phyloP scores from a whole-genome alignment of 1,139 yeast genomes.

The Yamadazyma mexicana region DNA sequence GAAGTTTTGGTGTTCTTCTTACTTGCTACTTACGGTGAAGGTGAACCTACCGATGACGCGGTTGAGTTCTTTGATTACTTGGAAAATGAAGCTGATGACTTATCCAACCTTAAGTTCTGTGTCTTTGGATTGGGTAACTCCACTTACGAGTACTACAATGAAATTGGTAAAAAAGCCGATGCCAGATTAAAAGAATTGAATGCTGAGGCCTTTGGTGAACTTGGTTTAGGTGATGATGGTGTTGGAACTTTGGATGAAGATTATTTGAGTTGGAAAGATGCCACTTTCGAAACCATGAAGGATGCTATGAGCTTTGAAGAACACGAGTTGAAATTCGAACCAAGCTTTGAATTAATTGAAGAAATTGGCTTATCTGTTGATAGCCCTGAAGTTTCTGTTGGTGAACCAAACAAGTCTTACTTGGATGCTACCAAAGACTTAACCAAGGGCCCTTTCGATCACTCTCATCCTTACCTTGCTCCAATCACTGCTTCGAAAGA shows the following conservation, averaged over 20 bases:
- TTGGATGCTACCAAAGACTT: conserved; percentile 39
- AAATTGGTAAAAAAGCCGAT: conserved; percentile 66
- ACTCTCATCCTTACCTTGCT: conserved; percentile 81
- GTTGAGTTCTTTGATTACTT: conserved; percentile 66
- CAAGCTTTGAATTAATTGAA: conserved; percentile 57
- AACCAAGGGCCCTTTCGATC: conserved; percentile 77
- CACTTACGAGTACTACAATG: conserved; percentile 88
- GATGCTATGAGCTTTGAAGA: conserved; percentile 68
- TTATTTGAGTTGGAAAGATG: conserved; percentile 89
- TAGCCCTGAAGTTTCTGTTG: conserved; percentile 59
- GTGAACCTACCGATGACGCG: conserved; percentile 96
- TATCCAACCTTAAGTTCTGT: conserved; percentile 65
- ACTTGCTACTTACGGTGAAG: conserved; percentile 96
- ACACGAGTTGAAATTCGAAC: conserved; percentile 75
- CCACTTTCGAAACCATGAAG: conserved; percentile 65
- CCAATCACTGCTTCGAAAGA: conserved; percentile 63
- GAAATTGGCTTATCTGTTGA: conserved; percentile 27
- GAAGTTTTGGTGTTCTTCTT: conserved; percentile 67
- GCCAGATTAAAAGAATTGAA: conserved; percentile 56
- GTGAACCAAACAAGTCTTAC: conserved; percentile 80
- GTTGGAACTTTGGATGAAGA: conserved; percentile 95
- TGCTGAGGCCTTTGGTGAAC: conserved; percentile 67
- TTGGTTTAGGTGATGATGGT: conserved; percentile 95
- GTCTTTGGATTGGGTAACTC: conserved; percentile 92
- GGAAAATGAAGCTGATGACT: conserved; percentile 57